Percentiles rank a stretch among this genome's conserved stretches.
Evolutionary conservation across 148 eudicot species (phyloP).

Genomic region (Camellia sinensis): DNA sequence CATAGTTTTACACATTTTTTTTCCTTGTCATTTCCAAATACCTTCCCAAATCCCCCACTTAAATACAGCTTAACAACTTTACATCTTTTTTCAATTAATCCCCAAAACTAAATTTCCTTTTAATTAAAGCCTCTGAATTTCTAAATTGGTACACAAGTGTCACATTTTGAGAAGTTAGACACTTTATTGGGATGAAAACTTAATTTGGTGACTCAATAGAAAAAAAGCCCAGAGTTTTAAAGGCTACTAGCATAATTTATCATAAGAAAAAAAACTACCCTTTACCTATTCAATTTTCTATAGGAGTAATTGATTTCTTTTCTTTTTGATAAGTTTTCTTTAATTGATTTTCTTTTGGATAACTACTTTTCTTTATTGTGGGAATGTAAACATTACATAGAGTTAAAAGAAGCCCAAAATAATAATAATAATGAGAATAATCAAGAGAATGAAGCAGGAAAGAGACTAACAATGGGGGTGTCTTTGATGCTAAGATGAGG

Average conservation of each 20-base stretch:
- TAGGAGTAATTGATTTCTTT: background rate
- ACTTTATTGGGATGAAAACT: too few species aligned
- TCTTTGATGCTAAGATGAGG: constrained; percentile 86
- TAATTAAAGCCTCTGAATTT: too few species aligned
- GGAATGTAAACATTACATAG: background rate
- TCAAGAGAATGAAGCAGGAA: background rate
- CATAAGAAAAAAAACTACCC: background rate
- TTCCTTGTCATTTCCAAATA: too few species aligned
- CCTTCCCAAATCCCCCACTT: too few species aligned
- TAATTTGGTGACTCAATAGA: too few species aligned
- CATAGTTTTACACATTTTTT: too few species aligned
- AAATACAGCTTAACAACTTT: too few species aligned
- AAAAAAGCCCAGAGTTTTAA: too few species aligned
- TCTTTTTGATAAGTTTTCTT: background rate
- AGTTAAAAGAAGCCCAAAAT: background rate
- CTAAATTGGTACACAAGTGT: too few species aligned
- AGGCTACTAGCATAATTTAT: background rate
- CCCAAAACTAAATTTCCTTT: too few species aligned
- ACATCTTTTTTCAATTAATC: too few species aligned
- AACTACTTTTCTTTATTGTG: background rate
- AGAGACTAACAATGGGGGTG: constrained; percentile 79
- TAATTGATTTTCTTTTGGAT: background rate
- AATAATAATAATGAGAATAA: background rate
- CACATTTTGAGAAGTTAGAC: too few species aligned
- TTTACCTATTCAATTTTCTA: background rate